Conservation (phyloP, 768 basidiomycete genomes). For the Pleurotus djamor region DNA sequence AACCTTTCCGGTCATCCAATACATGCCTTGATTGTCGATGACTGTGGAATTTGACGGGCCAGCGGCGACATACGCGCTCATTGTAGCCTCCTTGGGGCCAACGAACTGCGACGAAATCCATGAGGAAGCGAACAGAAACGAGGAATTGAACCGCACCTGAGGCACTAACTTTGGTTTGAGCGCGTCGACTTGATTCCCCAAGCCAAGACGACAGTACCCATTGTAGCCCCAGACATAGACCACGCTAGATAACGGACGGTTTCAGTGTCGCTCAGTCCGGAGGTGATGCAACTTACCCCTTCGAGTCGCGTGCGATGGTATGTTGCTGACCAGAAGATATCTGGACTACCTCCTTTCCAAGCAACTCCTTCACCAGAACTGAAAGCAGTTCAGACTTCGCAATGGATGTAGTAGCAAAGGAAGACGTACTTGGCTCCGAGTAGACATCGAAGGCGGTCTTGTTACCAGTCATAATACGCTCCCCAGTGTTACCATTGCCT, state of each 20-base stretch:
- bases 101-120: conserved; percentile 52
- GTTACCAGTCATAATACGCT: conserved; percentile 83
- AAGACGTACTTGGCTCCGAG: conserved; percentile 54
- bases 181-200: conserved; percentile 81
- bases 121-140: neutral
- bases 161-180: conserved; percentile 83
- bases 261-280: neutral
- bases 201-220: conserved; percentile 88
- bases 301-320: conserved; percentile 73
- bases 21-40: conserved; percentile 83
- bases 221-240: conserved; percentile 90
- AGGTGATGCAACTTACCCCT: conserved; percentile 50
- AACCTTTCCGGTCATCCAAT: conserved; percentile 84
- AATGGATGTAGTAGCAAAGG: neutral
- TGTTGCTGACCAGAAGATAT: conserved; percentile 91
- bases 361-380: conserved; percentile 78
- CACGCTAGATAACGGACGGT: conserved; percentile 34
- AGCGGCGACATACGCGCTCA: conserved; percentile 64
- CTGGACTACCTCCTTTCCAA: conserved; percentile 74
- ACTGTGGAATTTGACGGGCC: conserved; percentile 87
- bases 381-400: neutral
- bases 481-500: conserved; percentile 92
- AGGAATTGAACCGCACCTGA: conserved; percentile 41
- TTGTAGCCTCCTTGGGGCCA: conserved; percentile 62
- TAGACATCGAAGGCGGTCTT: conserved; percentile 84